Evolutionary conservation across 352 stramenopile species (phyloP).

Genomic region (Pythium apleroticum): DNA sequence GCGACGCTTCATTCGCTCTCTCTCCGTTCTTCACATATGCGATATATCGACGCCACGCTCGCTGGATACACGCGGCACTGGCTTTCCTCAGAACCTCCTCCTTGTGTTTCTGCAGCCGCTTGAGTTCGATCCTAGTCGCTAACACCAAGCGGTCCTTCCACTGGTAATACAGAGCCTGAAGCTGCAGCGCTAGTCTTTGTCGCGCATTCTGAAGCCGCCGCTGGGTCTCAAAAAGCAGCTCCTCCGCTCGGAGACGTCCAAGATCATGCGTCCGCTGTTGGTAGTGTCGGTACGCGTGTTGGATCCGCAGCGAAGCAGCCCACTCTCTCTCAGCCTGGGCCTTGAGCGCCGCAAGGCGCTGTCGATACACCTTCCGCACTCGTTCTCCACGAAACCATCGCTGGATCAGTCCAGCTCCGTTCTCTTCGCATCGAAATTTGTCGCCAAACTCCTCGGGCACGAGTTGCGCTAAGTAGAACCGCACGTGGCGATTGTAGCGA

Average conservation of each 20-base stretch:
- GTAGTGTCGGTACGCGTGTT: conserved; percentile 15
- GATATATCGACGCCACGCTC: conserved; percentile 37
- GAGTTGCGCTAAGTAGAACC: conserved; percentile 42
- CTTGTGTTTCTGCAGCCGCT: conserved; percentile 8
- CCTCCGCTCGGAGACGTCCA: conserved; percentile 11
- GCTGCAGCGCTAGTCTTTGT: conserved; percentile 38
- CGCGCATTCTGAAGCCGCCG: conserved; percentile 31
- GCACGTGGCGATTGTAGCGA: conserved; percentile 57
- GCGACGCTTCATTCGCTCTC: conserved; percentile 24
- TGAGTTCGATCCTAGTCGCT: conserved; percentile 5
- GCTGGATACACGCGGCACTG: conserved; percentile 37
- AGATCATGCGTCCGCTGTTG: not conserved
- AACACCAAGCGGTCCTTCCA: conserved; percentile 27
- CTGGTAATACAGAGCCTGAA: conserved; percentile 43
- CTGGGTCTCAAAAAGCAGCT: conserved; percentile 46
- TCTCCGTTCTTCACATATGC: not conserved
- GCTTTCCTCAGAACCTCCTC: conserved; percentile 12
- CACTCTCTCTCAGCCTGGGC: conserved; percentile 11
- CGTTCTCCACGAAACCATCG: conserved; percentile 45
- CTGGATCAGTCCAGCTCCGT: conserved; percentile 40
- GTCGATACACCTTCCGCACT: conserved; percentile 31
- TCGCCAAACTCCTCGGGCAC: conserved; percentile 45
- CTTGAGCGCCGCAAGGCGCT: conserved; percentile 23
- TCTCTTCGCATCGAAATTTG: conserved; percentile 47
- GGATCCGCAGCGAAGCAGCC: conserved; percentile 22